Base-by-base conservation (phyloP, 331 rosid species). In the Rhamnella rubrinervis region DNA sequence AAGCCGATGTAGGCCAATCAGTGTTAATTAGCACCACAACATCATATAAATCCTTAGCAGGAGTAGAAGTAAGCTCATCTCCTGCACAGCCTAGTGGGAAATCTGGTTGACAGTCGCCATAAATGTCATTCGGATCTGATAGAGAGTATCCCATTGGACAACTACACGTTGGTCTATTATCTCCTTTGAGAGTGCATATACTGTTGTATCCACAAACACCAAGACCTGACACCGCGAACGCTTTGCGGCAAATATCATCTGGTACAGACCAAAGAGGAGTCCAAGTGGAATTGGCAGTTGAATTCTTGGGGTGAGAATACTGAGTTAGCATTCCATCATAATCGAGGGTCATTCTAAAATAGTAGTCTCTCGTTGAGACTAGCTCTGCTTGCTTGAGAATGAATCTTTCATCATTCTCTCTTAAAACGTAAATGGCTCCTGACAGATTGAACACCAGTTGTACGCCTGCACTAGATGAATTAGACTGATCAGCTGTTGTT, bases 121-220 rank as follows among this genome's bases (percentile, higher is more conserved):
- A n/a, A 1, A 63, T 68, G 16, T 84, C 86, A 1, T 40, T 51
- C 7, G 85, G 84, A 75, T 84, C 84, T 31, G 73, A 17, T 1
- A 82, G 41, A 8, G 81, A 75, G 35, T 55, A 85, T 4, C 81
- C 35, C 38, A 0, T 59, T 8, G 81, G 85, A 21, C 87, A 87
- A 11, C 9, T 4, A 56, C 87, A 87, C 0, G 0, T 53, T 39
- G 86, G 89, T 58, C 83, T 81, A 1, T 59, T 53, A 28, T 79
- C 57, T 6, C 2, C 26, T 6, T 31, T 38, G n/a, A 85, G 61
- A 0, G 9, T 46, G 35, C 92, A 87, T 18, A 61, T 25, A 56
- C 85, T 84, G 47, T 88, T 85, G 57, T 77, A 80, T 12, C 89
- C 91, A 46, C 91, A 85, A 58, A 80, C 44, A 1, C 86, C 91